Percentiles rank a stretch among this genome's conserved stretches.
These are phyloP conservation scores for Pseudozyma hubeiensis DNA, from an alignment of 1,284 basidiomycete species.

Conservation along the genomic window DNA sequence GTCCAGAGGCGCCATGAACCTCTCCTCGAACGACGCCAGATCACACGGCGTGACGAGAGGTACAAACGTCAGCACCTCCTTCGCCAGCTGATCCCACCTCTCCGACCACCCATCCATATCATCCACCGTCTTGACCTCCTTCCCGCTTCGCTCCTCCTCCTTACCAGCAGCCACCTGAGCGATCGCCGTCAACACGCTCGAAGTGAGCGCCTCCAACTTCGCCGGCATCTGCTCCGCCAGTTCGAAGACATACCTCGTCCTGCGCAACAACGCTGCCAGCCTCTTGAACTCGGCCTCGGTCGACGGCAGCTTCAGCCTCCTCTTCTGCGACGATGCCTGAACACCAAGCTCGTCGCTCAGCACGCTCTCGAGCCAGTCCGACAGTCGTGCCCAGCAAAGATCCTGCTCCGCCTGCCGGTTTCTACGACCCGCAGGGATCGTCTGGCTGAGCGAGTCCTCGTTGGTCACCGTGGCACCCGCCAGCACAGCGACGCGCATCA, in stretches of 20 bases:
- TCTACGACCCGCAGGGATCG: conserved; percentile 20
- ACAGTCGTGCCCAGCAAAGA: conserved; percentile 44
- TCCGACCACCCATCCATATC: conserved; percentile 28
- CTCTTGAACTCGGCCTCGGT: conserved; percentile 33
- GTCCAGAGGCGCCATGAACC: conserved; percentile 29
- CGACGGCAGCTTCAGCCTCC: conserved; percentile 22
- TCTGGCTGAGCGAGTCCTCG: conserved; percentile 47
- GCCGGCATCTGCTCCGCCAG: conserved; percentile 40
- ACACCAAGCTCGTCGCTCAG: conserved; percentile 48
- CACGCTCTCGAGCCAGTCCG: conserved; percentile 51
- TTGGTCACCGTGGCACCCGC: conserved; percentile 46
- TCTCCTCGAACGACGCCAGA: conserved; percentile 18
- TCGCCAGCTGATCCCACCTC: conserved; percentile 31
- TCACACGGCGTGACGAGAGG: conserved; percentile 35
- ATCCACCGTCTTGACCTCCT: background rate
- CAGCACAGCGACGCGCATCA: conserved; percentile 48
- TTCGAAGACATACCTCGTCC: conserved; percentile 31
- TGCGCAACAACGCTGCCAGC: conserved; percentile 20
- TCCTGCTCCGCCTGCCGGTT: conserved; percentile 38
- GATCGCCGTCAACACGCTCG: conserved; percentile 27
- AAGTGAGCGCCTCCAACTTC: conserved; percentile 26
- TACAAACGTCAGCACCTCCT: conserved; percentile 39
- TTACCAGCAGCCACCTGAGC: conserved; percentile 14
- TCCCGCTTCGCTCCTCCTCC: background rate
- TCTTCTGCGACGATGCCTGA: conserved; percentile 1